Evolutionary conservation across 164 flowering plant genomes (phyloP).

Genomic region (Tetracentron sinense): DNA sequence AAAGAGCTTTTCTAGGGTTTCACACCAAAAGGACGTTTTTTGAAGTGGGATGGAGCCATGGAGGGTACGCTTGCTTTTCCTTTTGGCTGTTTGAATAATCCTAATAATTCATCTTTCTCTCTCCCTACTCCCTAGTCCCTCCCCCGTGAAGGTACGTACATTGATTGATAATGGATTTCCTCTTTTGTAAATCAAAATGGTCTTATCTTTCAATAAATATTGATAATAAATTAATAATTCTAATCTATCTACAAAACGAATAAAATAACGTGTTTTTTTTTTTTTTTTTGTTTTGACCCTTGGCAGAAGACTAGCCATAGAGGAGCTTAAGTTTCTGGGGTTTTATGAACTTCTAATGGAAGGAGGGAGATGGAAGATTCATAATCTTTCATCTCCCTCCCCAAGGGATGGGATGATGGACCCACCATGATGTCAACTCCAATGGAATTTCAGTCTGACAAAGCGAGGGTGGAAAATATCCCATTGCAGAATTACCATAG

Average conservation of each 20-base stretch:
- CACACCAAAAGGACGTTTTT: constrained; percentile 10
- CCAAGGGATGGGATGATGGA: not conserved
- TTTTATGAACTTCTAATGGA: not conserved
- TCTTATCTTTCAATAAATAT: too few relatives aligned
- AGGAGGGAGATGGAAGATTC: not conserved
- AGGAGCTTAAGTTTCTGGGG: too few relatives aligned
- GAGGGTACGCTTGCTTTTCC: not conserved
- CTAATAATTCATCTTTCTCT: too few relatives aligned
- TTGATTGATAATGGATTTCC: not conserved
- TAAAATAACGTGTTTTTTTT: not conserved
- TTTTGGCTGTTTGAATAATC: too few relatives aligned
- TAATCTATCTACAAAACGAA: too few relatives aligned
- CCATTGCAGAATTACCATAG: constrained; percentile 21
- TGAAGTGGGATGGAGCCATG: not conserved
- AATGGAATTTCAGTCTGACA: constrained; percentile 32
- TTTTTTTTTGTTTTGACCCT: not conserved
- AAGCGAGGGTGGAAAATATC: constrained; percentile 39
- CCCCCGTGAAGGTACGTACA: too few relatives aligned
- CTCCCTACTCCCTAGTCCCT: too few relatives aligned
- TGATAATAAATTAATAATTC: too few relatives aligned
- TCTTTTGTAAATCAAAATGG: too few relatives aligned
- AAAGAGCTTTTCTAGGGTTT: constrained; percentile 27
- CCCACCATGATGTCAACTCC: constrained; percentile 7
- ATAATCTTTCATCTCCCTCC: not conserved
- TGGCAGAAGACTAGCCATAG: not conserved